Base-by-base conservation (phyloP, 805 yeast species). In the Kuraishia molischiana region DNA sequence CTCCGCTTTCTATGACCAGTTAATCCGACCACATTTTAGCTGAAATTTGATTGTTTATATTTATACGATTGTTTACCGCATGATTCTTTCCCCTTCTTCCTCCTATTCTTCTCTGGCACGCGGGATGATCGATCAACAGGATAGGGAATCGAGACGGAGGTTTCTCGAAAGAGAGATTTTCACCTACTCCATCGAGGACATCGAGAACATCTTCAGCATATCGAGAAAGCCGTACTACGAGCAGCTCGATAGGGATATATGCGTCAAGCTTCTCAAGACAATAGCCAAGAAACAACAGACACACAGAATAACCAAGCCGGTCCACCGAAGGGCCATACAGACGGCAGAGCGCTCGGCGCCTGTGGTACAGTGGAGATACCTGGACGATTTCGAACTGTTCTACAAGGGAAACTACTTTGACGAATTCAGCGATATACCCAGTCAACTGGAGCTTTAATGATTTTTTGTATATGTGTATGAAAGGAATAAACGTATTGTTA, bases 171-270 rank as follows among this genome's bases (percentile, higher is more conserved):
- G 31, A 14, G 31, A 28, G 13, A 28, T 36, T 8, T 36, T 36
- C 29, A 31, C 13, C 34, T 19, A 29, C 10, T 36, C 38, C 19
- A 30, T 36, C 19, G 38, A 36, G 22, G 38, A 36, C 15, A 36
- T 36, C 24, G 38, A 36, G 29, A 20, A 26, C 15, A 19, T 36
- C n/a, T 36, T 36, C 34, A 15, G 22, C 9, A 28, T 14, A 9
- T 14, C 17, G 17, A 28, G 13, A 6, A 9, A 28, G 31, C 31
- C 31, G 8, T 28, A 28, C 31, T 28, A 28, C 31, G 31, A 28
- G 17, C 31, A 28, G 17, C 31, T 28, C 17, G 31, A 28, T 14
- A 28, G 13, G 17, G 31, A 28, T 14, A 28, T 28, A 9, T 11
- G 17, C 31, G 17, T 11, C 17, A 28, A 28, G 31, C 31, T 28